These are phyloP conservation scores for Botryotinia calthae DNA, from an alignment of 2,329 filamentous ascomycete species.

Conservation along the genomic window DNA sequence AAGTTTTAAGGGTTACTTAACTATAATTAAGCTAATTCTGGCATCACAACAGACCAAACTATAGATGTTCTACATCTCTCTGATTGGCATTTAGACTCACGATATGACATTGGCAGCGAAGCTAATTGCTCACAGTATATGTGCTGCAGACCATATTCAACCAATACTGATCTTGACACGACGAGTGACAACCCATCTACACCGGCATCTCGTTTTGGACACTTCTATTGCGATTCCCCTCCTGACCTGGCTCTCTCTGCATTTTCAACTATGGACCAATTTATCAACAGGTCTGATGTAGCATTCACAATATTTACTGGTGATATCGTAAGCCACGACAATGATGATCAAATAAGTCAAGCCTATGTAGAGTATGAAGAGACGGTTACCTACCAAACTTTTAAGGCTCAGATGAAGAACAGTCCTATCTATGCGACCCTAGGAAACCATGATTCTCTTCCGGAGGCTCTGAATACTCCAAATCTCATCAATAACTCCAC, in stretches of 20 bases:
- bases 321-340: slow-evolving; percentile 37
- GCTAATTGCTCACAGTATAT: slow-evolving; percentile 35
- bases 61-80: slow-evolving; percentile 36
- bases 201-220: slow-evolving; percentile 19
- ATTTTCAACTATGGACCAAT: slow-evolving; percentile 22
- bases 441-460: slow-evolving; percentile 34
- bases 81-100: slow-evolving; percentile 37
- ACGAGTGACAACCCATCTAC: slow-evolving; percentile 13
- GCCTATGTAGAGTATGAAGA: slow-evolving; percentile 37
- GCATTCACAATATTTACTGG: slow-evolving; percentile 38
- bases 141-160: slow-evolving; percentile 29
- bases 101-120: slow-evolving; percentile 37
- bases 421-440: slow-evolving; percentile 35
- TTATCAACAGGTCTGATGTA: slow-evolving; percentile 22
- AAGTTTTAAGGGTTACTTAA: not conserved
- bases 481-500: slow-evolving; percentile 14
- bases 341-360: slow-evolving; percentile 31
- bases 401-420: slow-evolving; percentile 33
- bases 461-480: slow-evolving; percentile 6
- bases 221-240: slow-evolving; percentile 21
- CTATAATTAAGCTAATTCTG: not conserved
- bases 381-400: slow-evolving; percentile 32
- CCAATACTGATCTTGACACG: slow-evolving; percentile 15
- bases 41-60: not conserved
- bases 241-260: slow-evolving; percentile 21